phyloP scores from a whole-genome alignment of 2,329 filamentous ascomycete genomes.

The Fusarium sp. region DNA sequence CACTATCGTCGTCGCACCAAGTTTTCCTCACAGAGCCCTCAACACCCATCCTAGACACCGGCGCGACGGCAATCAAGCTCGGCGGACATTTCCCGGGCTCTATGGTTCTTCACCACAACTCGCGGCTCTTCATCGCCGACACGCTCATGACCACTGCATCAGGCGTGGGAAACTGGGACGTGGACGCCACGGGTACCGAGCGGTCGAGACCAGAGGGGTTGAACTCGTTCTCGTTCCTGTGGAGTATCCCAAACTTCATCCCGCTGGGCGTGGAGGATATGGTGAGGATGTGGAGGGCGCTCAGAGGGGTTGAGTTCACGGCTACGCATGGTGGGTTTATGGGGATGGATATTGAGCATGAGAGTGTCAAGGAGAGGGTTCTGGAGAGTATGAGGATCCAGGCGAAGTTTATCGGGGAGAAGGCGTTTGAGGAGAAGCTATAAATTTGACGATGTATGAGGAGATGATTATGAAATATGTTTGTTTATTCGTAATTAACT shows the following conservation, averaged over 20 bases:
- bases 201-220: conserved; percentile 57
- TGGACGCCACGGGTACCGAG: conserved; percentile 54
- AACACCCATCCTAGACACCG: conserved; percentile 59
- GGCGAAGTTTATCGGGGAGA: conserved; percentile 61
- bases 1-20: conserved; percentile 57
- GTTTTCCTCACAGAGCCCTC: conserved; percentile 59
- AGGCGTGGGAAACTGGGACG: conserved; percentile 60
- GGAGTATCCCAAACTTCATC: conserved; percentile 81
- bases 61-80: conserved; percentile 73
- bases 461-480: not conserved
- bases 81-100: conserved; percentile 86
- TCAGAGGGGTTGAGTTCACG: conserved; percentile 72
- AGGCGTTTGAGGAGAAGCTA: conserved; percentile 52
- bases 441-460: not conserved
- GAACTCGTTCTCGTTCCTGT: conserved; percentile 78
- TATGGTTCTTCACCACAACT: conserved; percentile 72
- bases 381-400: conserved; percentile 84
- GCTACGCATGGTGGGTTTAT: conserved; percentile 77
- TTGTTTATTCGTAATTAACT: conserved; percentile 10
- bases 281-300: conserved; percentile 75
- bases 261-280: conserved; percentile 75
- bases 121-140: conserved; percentile 79
- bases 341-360: conserved; percentile 70
- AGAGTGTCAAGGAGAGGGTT: conserved; percentile 71
- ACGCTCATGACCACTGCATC: conserved; percentile 78